Conservation (phyloP, 202 grass and related monocot species). For the Zizania palustris region DNA sequence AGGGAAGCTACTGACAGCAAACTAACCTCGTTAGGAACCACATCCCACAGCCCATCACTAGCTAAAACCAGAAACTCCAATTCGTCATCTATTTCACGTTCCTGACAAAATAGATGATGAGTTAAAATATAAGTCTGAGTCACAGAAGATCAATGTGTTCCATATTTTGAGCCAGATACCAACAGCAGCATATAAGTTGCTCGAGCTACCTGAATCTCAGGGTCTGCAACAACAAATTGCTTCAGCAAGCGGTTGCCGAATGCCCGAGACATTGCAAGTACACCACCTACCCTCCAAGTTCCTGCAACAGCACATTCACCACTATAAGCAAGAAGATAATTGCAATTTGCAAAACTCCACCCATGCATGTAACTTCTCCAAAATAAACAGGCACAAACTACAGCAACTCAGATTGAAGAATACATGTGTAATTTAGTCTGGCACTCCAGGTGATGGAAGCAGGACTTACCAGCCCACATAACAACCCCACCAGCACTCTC, state of each 20-base stretch:
- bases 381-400: slow-evolving; percentile 20
- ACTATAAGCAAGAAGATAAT: slow-evolving; percentile 45
- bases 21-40: slow-evolving; percentile 92
- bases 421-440: slow-evolving; percentile 6
- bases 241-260: slow-evolving; percentile 95
- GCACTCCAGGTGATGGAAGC: slow-evolving; percentile 1
- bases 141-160: slow-evolving; percentile 6
- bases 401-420: slow-evolving; percentile 18
- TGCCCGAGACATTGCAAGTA: slow-evolving; percentile 96
- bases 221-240: slow-evolving; percentile 91
- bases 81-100: slow-evolving; percentile 80
- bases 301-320: slow-evolving; percentile 52
- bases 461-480: slow-evolving; percentile 90
- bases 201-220: slow-evolving; percentile 83
- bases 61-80: slow-evolving; percentile 90
- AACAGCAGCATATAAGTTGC: not conserved
- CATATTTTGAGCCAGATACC: not conserved
- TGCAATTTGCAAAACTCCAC: not conserved
- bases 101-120: slow-evolving; percentile 45
- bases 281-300: slow-evolving; percentile 96
- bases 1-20: slow-evolving; percentile 17
- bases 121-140: slow-evolving; percentile 21
- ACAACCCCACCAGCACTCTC: slow-evolving; percentile 90
- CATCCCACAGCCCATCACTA: slow-evolving; percentile 95
- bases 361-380: not conserved